Conservation (phyloP, 768 basidiomycete species). For the Boletus huronensis region DNA sequence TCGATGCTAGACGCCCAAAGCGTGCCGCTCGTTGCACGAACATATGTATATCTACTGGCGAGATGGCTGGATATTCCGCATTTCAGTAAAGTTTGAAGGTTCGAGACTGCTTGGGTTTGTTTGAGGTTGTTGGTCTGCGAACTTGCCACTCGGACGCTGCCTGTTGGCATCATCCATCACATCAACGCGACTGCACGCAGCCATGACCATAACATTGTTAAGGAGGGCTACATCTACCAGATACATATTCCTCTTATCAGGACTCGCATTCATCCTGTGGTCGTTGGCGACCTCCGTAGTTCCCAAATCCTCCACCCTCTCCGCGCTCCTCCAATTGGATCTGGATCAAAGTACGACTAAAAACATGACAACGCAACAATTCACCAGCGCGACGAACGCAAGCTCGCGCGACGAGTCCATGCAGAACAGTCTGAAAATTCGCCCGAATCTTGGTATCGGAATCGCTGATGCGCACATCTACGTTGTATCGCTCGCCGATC, state of each 20-base stretch:
- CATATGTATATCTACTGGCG: no score
- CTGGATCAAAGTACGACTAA: conserved; percentile 1
- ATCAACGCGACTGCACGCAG: background rate
- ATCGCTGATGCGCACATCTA: conserved; percentile 42
- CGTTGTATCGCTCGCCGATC: conserved; percentile 57
- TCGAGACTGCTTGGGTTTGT: no score
- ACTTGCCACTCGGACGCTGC: background rate
- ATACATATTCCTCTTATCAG: conserved; percentile 23
- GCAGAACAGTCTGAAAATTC: background rate
- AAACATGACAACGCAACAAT: background rate
- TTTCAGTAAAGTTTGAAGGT: no score
- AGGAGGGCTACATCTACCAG: conserved; percentile 15
- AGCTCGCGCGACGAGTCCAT: background rate
- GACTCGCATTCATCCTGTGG: conserved; percentile 20
- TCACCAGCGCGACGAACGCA: background rate
- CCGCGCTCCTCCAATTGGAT: conserved; percentile 15
- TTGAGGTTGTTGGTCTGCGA: background rate
- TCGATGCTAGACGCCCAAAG: no score
- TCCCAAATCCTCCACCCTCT: conserved; percentile 12
- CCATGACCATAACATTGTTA: conserved; percentile 10
- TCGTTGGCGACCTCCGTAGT: conserved; percentile 7
- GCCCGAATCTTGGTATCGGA: conserved; percentile 27
- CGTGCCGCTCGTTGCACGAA: no score
- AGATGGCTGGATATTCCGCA: no score
- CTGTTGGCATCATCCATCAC: background rate